Percentiles rank a stretch among this genome's conserved stretches.
These are phyloP conservation scores for Chytriomyces confervae DNA, from an alignment of 192 early-diverging fungal species.

Conservation along the genomic window DNA sequence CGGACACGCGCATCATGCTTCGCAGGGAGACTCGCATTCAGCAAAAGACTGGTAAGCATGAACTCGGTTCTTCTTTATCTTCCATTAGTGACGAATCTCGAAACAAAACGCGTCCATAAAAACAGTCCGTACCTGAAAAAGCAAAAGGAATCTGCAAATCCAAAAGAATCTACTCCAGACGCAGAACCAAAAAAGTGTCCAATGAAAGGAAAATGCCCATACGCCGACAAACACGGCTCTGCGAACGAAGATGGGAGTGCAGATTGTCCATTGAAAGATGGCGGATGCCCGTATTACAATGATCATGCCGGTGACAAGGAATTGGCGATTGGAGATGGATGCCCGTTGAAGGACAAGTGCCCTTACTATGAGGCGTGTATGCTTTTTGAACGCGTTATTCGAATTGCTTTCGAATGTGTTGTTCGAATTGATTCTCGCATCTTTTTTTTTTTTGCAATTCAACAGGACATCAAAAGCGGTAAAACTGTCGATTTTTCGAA, in stretches of 20 bases:
- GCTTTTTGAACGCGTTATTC: not conserved
- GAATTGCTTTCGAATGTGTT: too few relatives aligned
- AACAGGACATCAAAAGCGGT: slow-evolving; percentile 44
- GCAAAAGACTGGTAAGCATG: slow-evolving; percentile 12
- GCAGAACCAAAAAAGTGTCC: not conserved
- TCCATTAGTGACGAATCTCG: not conserved
- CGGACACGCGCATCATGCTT: slow-evolving; percentile 23
- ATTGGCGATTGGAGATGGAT: slow-evolving; percentile 28
- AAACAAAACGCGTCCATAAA: not conserved
- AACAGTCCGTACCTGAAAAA: slow-evolving; percentile 12
- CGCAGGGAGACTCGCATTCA: slow-evolving; percentile 5
- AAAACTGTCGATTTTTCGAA: slow-evolving; percentile 37
- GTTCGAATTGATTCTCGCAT: not conserved
- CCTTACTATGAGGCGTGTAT: slow-evolving; percentile 40
- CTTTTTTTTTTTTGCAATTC: not conserved
- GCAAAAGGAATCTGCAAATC: not conserved
- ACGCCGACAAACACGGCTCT: not conserved
- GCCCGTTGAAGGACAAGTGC: slow-evolving; percentile 46
- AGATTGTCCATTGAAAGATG: slow-evolving; percentile 43
- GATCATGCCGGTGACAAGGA: slow-evolving; percentile 40
- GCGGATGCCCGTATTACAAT: slow-evolving; percentile 44
- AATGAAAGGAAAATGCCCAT: slow-evolving; percentile 17
- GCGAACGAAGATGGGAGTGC: not conserved
- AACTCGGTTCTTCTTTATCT: not conserved
- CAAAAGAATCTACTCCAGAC: not conserved